Base-by-base conservation (phyloP, 2,329 filamentous ascomycete genomes). In the Sclerotinia borealis region DNA sequence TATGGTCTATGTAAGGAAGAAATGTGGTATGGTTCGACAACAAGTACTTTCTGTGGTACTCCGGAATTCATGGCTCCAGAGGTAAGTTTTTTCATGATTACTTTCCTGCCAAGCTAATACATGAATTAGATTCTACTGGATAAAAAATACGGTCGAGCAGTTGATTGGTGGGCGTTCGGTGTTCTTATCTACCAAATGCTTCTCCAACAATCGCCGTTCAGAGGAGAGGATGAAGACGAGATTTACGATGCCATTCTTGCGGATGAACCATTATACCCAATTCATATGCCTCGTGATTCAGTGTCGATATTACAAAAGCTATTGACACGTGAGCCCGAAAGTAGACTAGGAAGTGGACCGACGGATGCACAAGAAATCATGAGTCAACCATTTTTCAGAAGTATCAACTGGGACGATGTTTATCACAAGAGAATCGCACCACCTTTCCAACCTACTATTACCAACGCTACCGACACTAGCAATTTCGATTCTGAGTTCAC, bases 111-210 rank as follows among this genome's bases (percentile, higher is more conserved):
- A 37, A 63, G 43, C 77, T 81, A 60, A 73, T 69, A 66, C 22
- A 37, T 8, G 4, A 15, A 29, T 25, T 50, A 96, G 89, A 99
- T 99, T 78, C 80, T 99, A 41, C 82, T 98, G 63, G 95, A 99
- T 76, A 99, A 99, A 82, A 98, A 97, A 75, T 99, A 99, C 73
- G 93, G 93, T 51, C 89, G 95, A 64, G 92, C 95, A 19, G 95
- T 99, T 49, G 95, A 99, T 77, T 99, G 95, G 95, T 99, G 95
- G 95, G 96, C 96, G 8, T 99, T 99, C 77, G 95, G 95, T 76
- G 95, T 99, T 37, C 80, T 99, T 71, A 99, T 99, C 72, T 99
- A 99, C 80, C 95, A 99, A 77, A 99, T 99, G 96, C 89, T 99
- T 63, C 85, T 99, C 55, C 96, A 99, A 75, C 96, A 99, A 76